These are phyloP conservation scores for Arxiozyma slooffiae DNA, from an alignment of 1,139 yeast species.

Conservation along the genomic window DNA sequence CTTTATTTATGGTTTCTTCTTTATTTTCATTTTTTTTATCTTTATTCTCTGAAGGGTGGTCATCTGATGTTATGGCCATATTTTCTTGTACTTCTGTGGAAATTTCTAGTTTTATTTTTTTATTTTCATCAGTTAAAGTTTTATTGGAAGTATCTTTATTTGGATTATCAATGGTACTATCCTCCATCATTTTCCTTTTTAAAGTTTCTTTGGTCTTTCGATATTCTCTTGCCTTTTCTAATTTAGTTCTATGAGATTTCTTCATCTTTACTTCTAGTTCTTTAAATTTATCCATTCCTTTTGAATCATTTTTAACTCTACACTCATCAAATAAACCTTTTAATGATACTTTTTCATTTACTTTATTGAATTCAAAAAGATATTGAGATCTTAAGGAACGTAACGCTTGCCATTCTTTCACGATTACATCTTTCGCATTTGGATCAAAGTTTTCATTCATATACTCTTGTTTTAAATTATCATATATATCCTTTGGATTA, in stretches of 20 bases:
- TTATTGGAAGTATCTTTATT: not conserved
- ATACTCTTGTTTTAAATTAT: slow-evolving; percentile 8
- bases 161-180: not conserved
- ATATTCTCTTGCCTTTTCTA: slow-evolving; percentile 19
- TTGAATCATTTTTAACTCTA: slow-evolving; percentile 5
- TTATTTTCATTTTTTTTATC: slow-evolving; percentile 3
- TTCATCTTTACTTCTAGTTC: slow-evolving; percentile 6
- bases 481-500: slow-evolving; percentile 15
- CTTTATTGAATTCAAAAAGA: slow-evolving; percentile 21
- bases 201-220: slow-evolving; percentile 9
- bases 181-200: slow-evolving; percentile 14
- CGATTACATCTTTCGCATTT: slow-evolving; percentile 14
- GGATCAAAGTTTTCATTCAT: not conserved
- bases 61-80: not conserved
- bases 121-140: not conserved
- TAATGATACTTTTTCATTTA: slow-evolving; percentile 22
- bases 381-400: slow-evolving; percentile 23
- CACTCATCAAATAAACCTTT: slow-evolving; percentile 20
- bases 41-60: slow-evolving; percentile 5
- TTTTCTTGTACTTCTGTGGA: not conserved
- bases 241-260: slow-evolving; percentile 12
- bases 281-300: slow-evolving; percentile 3
- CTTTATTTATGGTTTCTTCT: slow-evolving; percentile 8
- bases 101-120: not conserved
- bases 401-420: slow-evolving; percentile 26